Percentiles rank a stretch among this genome's conserved stretches.
These are phyloP conservation scores for Fragilaria crotonensis DNA, from an alignment of 108 stramenopile species.

Conservation along the genomic window DNA sequence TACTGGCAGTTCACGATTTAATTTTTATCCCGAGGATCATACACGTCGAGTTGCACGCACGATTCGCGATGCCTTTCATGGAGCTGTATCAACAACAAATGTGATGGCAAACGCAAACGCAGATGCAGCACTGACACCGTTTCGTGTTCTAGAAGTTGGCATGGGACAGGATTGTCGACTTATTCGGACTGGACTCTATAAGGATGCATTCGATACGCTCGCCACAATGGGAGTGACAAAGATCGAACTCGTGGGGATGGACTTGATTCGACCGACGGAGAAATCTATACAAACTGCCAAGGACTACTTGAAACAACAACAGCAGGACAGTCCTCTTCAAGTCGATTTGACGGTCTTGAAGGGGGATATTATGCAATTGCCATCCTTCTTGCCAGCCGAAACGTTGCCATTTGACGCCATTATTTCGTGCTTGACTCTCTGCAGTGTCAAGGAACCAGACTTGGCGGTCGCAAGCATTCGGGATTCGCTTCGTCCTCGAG, in stretches of 20 bases:
- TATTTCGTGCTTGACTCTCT: constrained; percentile 34
- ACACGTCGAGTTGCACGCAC: constrained; percentile 24
- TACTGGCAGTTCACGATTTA: too few relatives aligned
- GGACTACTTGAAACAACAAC: constrained; percentile 3
- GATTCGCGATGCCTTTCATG: constrained; percentile 11
- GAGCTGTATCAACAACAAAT: constrained; percentile 3
- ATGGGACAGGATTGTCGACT: constrained; percentile 32
- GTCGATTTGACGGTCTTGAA: constrained; percentile 14
- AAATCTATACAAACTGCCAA: background rate
- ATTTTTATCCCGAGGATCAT: constrained; percentile 37
- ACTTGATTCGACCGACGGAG: background rate
- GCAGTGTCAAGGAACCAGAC: constrained; percentile 51
- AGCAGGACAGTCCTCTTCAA: background rate
- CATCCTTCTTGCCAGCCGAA: too few relatives aligned
- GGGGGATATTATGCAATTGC: constrained; percentile 13
- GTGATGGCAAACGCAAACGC: constrained; percentile 6
- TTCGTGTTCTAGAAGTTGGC: constrained; percentile 52
- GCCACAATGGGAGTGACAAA: background rate
- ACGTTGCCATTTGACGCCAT: constrained; percentile 43
- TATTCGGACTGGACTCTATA: constrained; percentile 32
- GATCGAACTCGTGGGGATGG: background rate
- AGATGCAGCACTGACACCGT: background rate
- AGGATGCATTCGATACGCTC: constrained; percentile 18
- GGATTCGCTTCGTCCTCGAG: constrained; percentile 43
- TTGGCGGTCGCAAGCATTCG: constrained; percentile 57